Evolutionary conservation across 441 rosid genomes (phyloP), one percentile per base, ranked within the genome.

Genomic region (Dalechampia spathulata): DNA sequence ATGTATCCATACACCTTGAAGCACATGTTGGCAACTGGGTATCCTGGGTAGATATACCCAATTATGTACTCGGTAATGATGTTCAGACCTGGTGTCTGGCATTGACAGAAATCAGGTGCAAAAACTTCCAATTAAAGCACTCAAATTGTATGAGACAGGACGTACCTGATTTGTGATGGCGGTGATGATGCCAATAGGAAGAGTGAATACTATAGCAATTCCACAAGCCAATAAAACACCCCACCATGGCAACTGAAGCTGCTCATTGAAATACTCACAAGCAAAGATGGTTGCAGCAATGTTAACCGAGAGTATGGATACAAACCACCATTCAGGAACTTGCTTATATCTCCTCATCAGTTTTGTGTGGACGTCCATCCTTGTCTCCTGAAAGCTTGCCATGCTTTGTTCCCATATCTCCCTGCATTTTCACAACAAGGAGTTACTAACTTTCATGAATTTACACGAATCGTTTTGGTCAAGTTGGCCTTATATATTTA

Each of bases 161-260:
- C 19, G 13, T 62, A 85, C 98, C 95, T 91, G 98, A 68, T 91
- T 91, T 26, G 98, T 91, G 52, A 91, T 83, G 55, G 98, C 96
- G 1, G 96, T 91, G 64, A 91, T 85, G 68, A 88, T 86, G 21
- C 96, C 98, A 5, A 88, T 84, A 11, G 98, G 98, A 60, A 91
- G 95, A 52, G 96, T 88, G 74, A 91, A 91, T 14, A 70, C 23
- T 54, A 91, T 81, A 63, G 98, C 98, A 46, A 91, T 69, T 22
- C 55, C 64, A 61, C 96, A 91, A 8, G 98, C 98, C 49, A 91
- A 69, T 22, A 88, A 46, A 52, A 88, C 98, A 37, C 96, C 98
- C 96, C 98, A 91, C 98, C 98, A 91, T 2, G 95, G 96, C 55
- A 88, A 63, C 34, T 88, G 96, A 70, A 91, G 98, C 73, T 88